Evolutionary conservation across 495 filamentous ascomycete genomes (phyloP).

Genomic region (Aspergillus heteromorphus): DNA sequence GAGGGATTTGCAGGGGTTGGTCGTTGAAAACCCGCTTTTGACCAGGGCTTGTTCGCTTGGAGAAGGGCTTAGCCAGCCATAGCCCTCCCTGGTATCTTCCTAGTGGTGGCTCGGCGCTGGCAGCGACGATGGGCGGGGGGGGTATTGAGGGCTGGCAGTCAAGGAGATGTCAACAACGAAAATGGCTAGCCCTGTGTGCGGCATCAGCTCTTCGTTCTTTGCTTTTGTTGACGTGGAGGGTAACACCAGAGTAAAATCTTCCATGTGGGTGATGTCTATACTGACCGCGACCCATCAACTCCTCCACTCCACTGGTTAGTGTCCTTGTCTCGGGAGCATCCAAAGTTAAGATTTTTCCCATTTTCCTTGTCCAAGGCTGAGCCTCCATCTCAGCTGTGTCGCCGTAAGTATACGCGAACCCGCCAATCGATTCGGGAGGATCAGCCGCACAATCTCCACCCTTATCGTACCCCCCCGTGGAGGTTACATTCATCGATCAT

Average conservation of each 20-base stretch:
- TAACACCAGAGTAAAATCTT: not conserved
- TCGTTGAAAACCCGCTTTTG: slow-evolving; percentile 15
- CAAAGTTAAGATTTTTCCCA: no score
- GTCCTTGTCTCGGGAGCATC: no score
- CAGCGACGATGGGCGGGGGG: not conserved
- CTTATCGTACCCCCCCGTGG: no score
- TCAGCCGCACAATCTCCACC: no score
- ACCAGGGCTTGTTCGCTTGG: not conserved
- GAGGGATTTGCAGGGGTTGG: slow-evolving; percentile 45
- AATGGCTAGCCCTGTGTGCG: not conserved
- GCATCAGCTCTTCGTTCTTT: not conserved
- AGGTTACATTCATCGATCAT: no score
- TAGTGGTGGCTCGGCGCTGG: not conserved
- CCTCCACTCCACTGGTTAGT: not conserved
- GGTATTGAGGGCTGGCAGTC: not conserved
- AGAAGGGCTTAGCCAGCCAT: not conserved
- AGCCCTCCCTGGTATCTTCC: not conserved
- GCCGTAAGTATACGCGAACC: no score
- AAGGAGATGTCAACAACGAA: not conserved
- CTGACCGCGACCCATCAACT: not conserved
- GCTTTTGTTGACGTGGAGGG: not conserved
- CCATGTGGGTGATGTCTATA: not conserved
- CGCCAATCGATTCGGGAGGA: no score
- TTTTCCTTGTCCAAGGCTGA: no score
- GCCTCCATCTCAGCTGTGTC: no score